phyloP scores from a whole-genome alignment of 2,329 filamentous ascomycete genomes.

The Aspergillus arachidicola region DNA sequence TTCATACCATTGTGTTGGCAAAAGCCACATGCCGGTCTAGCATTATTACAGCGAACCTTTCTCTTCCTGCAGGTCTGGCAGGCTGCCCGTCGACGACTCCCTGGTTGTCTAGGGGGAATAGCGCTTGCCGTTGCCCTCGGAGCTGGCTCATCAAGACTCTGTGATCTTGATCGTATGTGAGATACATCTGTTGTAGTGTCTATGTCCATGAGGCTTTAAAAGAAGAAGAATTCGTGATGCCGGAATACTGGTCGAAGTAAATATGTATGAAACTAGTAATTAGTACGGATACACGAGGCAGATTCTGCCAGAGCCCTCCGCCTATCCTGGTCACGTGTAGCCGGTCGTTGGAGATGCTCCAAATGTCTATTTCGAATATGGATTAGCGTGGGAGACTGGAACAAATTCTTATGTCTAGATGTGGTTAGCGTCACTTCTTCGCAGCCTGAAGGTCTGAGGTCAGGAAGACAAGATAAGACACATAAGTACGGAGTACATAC shows the following conservation, averaged over 20 bases:
- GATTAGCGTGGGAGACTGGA: not conserved
- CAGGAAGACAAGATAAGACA: too few relatives aligned
- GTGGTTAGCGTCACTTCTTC: too few relatives aligned
- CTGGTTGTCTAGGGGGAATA: not conserved
- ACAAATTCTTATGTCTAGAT: not conserved
- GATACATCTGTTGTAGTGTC: not conserved
- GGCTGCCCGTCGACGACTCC: not conserved
- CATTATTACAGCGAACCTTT: not conserved
- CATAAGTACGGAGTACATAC: too few relatives aligned
- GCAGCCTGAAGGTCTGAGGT: too few relatives aligned
- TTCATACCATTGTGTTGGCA: not conserved
- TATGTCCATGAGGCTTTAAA: not conserved
- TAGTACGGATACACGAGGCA: not conserved
- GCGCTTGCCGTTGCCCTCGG: not conserved
- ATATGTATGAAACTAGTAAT: not conserved
- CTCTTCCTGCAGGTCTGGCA: not conserved
- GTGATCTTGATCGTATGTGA: not conserved
- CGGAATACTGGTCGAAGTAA: not conserved
- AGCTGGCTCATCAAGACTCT: not conserved
- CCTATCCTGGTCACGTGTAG: not conserved
- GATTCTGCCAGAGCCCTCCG: not conserved
- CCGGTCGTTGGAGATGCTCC: not conserved
- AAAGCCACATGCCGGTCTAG: not conserved
- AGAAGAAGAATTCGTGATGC: not conserved
- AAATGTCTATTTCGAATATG: not conserved